These are phyloP conservation scores for Symmetrospora coprosmae DNA, from an alignment of 768 basidiomycete genomes.

Conservation along the genomic window DNA sequence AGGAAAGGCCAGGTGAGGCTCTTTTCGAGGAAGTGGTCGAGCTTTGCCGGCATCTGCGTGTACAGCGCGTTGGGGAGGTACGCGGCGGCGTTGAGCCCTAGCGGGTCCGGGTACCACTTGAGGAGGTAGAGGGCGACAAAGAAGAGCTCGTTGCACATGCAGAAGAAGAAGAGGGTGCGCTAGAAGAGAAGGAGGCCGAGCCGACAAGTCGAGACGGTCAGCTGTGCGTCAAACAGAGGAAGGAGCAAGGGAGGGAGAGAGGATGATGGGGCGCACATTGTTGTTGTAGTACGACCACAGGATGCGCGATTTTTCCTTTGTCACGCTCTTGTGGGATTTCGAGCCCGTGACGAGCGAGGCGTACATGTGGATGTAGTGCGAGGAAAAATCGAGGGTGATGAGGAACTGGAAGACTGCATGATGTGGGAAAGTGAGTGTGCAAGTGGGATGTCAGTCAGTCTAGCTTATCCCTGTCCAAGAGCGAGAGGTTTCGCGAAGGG, in stretches of 20 bases:
- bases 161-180: slow-evolving; percentile 78
- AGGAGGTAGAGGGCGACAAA: slow-evolving; percentile 80
- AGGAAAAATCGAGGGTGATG: slow-evolving; percentile 91
- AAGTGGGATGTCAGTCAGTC: too few relatives aligned
- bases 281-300: slow-evolving; percentile 88
- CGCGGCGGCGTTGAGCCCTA: slow-evolving; percentile 42
- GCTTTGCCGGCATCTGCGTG: slow-evolving; percentile 25
- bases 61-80: slow-evolving; percentile 29
- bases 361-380: slow-evolving; percentile 99
- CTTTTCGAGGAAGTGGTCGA: slow-evolving; percentile 26
- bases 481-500: too few relatives aligned
- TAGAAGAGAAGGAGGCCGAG: slow-evolving; percentile 38
- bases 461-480: too few relatives aligned
- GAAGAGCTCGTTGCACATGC: slow-evolving; percentile 89
- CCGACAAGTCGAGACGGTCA: background rate
- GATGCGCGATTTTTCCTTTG: slow-evolving; percentile 80
- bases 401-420: slow-evolving; percentile 64
- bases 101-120: slow-evolving; percentile 61
- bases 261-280: slow-evolving; percentile 49
- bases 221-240: background rate
- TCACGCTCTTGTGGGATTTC: slow-evolving; percentile 79
- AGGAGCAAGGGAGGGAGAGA: background rate
- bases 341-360: slow-evolving; percentile 93
- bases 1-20: slow-evolving; percentile 61
- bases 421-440: background rate